A percentile compares a stretch with the other conserved stretches of the same genome.
Evolutionary conservation across 2,329 filamentous ascomycete genomes (phyloP).

Genomic region (Laburnicola sp.): DNA sequence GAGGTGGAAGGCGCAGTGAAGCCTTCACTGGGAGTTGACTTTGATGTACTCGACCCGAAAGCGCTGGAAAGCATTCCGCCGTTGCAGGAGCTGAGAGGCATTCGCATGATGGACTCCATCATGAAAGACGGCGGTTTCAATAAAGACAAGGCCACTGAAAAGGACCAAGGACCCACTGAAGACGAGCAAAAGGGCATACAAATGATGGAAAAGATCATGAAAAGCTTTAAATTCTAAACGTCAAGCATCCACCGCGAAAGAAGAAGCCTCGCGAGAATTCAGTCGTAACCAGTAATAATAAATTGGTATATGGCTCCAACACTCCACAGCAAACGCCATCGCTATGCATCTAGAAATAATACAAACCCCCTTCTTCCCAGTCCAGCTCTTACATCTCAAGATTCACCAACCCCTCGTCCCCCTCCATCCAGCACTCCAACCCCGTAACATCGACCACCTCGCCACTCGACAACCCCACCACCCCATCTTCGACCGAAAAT

Average conservation of each 20-base stretch:
- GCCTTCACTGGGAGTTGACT: constrained; percentile 45
- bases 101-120: constrained; percentile 42
- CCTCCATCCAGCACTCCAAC: constrained; percentile 13
- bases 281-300: too few relatives aligned
- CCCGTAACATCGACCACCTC: constrained; percentile 20
- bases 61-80: constrained; percentile 47
- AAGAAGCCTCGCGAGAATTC: too few relatives aligned
- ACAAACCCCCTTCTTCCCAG: not conserved
- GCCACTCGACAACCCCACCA: constrained; percentile 13
- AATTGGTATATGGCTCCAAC: not conserved
- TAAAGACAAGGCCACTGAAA: constrained; percentile 10
- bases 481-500: constrained; percentile 15
- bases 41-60: constrained; percentile 41
- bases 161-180: constrained; percentile 13
- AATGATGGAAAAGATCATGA: constrained; percentile 41
- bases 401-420: constrained; percentile 1
- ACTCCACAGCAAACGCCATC: constrained; percentile 4
- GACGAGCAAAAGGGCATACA: constrained; percentile 40
- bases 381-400: not conserved
- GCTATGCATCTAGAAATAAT: constrained; percentile 8
- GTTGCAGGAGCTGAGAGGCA: constrained; percentile 42
- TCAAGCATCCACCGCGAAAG: too few relatives aligned
- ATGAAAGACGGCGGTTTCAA: constrained; percentile 29
- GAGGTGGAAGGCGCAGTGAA: constrained; percentile 36
- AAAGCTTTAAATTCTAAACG: constrained; percentile 19